Conservation (phyloP, 2,329 filamentous ascomycete genomes). For the Fusarium decemcellulare region DNA sequence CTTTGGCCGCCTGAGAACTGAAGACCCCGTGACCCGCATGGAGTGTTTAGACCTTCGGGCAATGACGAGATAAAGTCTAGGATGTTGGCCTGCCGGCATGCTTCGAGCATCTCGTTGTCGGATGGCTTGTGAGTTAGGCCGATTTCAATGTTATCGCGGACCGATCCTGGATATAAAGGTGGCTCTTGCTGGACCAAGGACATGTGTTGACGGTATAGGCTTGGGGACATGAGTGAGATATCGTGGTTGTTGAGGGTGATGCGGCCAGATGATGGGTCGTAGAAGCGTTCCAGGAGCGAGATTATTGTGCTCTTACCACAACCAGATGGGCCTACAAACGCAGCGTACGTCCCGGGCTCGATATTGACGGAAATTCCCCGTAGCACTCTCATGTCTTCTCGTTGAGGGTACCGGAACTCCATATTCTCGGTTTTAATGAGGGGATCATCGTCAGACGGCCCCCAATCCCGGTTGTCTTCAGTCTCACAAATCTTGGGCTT, state of each 20-base stretch:
- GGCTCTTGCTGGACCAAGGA: constrained; percentile 70
- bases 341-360: constrained; percentile 61
- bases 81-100: background rate
- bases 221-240: constrained; percentile 57
- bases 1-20: constrained; percentile 10
- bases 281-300: constrained; percentile 61
- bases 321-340: constrained; percentile 62
- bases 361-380: constrained; percentile 55
- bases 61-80: constrained; percentile 3
- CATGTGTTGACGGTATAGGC: constrained; percentile 63
- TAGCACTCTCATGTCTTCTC: constrained; percentile 54
- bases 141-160: constrained; percentile 80
- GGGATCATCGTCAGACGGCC: constrained; percentile 45
- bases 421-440: constrained; percentile 66
- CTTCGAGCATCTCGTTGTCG: background rate
- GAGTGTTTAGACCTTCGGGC: constrained; percentile 4
- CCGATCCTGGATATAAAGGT: constrained; percentile 81
- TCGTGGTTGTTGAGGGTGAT: constrained; percentile 48
- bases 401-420: constrained; percentile 72
- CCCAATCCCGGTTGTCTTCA: constrained; percentile 46
- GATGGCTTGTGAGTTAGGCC: background rate
- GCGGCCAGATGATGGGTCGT: constrained; percentile 56
- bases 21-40: background rate
- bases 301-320: constrained; percentile 73
- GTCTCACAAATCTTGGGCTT: constrained; percentile 48